These are phyloP conservation scores for Artomyces pyxidatus DNA, from an alignment of 768 basidiomycete genomes.

Conservation along the genomic window DNA sequence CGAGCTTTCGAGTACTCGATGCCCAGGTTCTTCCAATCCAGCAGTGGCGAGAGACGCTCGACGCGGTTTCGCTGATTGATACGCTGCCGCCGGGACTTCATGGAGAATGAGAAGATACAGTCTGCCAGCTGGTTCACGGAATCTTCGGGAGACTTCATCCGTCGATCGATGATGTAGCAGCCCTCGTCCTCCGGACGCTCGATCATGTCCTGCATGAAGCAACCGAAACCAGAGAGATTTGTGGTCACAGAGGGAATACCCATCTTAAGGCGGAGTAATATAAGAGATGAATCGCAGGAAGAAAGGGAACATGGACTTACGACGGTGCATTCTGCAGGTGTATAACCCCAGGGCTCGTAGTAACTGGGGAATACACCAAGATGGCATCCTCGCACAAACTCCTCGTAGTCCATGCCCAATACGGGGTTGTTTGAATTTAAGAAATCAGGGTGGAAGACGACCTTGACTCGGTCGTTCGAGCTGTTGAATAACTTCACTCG, in stretches of 20 bases:
- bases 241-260: slow-evolving; percentile 97
- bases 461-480: slow-evolving; percentile 85
- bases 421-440: slow-evolving; percentile 97
- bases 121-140: slow-evolving; percentile 79
- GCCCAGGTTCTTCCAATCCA: slow-evolving; percentile 98
- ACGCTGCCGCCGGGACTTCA: slow-evolving; percentile 87
- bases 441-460: slow-evolving; percentile 98
- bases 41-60: slow-evolving; percentile 83
- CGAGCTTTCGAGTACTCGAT: slow-evolving; percentile 95
- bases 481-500: slow-evolving; percentile 91
- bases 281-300: slow-evolving; percentile 5
- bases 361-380: slow-evolving; percentile 98
- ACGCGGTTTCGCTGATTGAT: slow-evolving; percentile 99
- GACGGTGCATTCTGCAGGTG: slow-evolving; percentile 98
- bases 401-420: slow-evolving; percentile 94
- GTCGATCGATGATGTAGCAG: slow-evolving; percentile 93
- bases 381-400: slow-evolving; percentile 97
- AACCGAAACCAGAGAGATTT: slow-evolving; percentile 95
- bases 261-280: slow-evolving; percentile 69
- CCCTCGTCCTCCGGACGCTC: slow-evolving; percentile 92
- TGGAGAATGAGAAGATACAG: slow-evolving; percentile 65
- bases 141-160: slow-evolving; percentile 84
- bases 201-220: slow-evolving; percentile 97
- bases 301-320: slow-evolving; percentile 34
- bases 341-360: slow-evolving; percentile 96